phyloP scores from a whole-genome alignment of 2,329 filamentous ascomycete species.

The Ascochyta viciae-villosae region DNA sequence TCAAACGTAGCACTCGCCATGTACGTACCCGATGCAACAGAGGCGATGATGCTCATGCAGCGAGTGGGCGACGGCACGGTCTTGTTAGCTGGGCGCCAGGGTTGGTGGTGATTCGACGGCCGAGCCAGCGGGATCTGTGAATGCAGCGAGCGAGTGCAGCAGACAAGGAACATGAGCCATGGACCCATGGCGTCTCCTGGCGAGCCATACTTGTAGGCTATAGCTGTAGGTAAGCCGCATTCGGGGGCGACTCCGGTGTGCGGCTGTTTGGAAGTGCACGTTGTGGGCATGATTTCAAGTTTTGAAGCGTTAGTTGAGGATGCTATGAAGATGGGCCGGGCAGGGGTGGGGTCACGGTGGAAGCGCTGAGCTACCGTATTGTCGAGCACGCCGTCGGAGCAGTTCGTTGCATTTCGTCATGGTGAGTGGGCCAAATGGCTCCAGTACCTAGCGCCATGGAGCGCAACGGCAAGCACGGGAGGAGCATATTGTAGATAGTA shows the following conservation, averaged over 20 bases:
- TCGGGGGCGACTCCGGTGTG: slow-evolving; percentile 23
- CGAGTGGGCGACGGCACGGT: slow-evolving; percentile 8
- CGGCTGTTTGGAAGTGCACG: slow-evolving; percentile 25
- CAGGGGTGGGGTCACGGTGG: slow-evolving; percentile 10
- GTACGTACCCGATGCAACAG: slow-evolving; percentile 8
- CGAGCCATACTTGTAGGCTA: background rate
- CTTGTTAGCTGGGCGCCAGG: slow-evolving; percentile 21
- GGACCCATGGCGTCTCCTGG: background rate
- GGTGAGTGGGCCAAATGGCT: slow-evolving; percentile 30
- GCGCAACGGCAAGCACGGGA: slow-evolving; percentile 31
- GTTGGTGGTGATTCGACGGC: slow-evolving; percentile 28
- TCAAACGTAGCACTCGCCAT: slow-evolving; percentile 17
- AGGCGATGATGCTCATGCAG: slow-evolving; percentile 21
- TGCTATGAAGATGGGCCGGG: slow-evolving; percentile 22
- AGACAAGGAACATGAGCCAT: slow-evolving; percentile 11
- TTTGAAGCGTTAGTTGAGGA: slow-evolving; percentile 28
- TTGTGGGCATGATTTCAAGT: slow-evolving; percentile 22
- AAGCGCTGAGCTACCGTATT: slow-evolving; percentile 11
- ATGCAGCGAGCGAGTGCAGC: slow-evolving; percentile 19
- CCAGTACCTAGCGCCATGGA: slow-evolving; percentile 32
- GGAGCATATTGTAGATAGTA: background rate
- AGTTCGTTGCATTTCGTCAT: slow-evolving; percentile 34
- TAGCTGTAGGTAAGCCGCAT: slow-evolving; percentile 11
- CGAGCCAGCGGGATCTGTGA: slow-evolving; percentile 20
- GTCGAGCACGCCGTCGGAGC: slow-evolving; percentile 20